Evolutionary conservation across 2,329 filamentous ascomycete species (phyloP).

Genomic region (Venturia nashicola): DNA sequence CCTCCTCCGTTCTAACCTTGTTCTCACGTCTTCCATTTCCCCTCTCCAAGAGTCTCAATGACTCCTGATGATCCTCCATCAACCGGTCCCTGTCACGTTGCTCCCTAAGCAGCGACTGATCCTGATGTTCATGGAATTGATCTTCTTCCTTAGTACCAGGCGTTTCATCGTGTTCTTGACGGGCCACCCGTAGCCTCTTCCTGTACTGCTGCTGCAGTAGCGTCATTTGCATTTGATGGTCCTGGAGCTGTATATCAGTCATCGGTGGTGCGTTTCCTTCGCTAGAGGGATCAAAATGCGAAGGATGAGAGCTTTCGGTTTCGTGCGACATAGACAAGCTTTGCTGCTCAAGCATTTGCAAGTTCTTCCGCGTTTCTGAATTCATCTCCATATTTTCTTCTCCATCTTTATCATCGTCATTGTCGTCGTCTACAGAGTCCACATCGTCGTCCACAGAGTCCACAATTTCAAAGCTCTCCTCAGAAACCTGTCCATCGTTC

Average conservation of each 20-base stretch:
- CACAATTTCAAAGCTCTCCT: neutral
- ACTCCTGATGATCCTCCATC: neutral
- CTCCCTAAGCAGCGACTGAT: neutral
- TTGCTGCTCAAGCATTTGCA: neutral
- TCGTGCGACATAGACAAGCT: too few species aligned
- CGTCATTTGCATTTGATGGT: too few species aligned
- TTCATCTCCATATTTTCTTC: neutral
- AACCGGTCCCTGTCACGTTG: neutral
- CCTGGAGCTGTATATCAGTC: too few species aligned
- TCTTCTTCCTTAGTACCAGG: too few species aligned
- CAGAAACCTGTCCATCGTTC: neutral
- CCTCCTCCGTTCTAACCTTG: neutral
- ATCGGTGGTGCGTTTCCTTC: too few species aligned
- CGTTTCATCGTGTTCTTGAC: neutral
- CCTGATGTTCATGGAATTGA: too few species aligned
- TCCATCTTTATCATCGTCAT: neutral
- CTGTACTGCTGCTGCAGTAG: neutral
- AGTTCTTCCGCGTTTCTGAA: neutral
- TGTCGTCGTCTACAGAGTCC: neutral
- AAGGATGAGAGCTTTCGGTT: too few species aligned
- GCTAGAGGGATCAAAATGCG: too few species aligned
- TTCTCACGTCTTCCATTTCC: neutral
- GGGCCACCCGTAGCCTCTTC: neutral
- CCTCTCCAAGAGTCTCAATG: neutral
- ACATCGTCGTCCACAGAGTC: neutral